Conservation (phyloP, 2,329 filamentous ascomycete species). For the Lizonia empirigonia region DNA sequence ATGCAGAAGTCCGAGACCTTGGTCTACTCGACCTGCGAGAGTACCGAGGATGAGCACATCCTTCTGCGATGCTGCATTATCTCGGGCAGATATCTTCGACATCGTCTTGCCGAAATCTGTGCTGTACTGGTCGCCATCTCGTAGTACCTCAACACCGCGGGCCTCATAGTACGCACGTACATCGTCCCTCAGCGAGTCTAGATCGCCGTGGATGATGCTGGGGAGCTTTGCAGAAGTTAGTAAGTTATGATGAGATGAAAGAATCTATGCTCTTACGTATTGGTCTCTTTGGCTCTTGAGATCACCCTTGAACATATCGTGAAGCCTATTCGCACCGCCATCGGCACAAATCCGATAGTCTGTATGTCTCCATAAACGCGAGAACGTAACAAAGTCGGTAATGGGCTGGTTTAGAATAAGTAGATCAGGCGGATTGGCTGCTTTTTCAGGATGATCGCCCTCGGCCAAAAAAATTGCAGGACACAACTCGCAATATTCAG, state of each 20-base stretch:
- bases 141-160: conserved; percentile 65
- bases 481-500: conserved; percentile 23
- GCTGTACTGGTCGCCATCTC: conserved; percentile 79
- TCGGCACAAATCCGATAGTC: conserved; percentile 79
- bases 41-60: conserved; percentile 83
- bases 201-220: conserved; percentile 80
- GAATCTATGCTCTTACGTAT: conserved; percentile 35
- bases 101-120: conserved; percentile 89
- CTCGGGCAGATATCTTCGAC: conserved; percentile 62
- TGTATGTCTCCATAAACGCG: conserved; percentile 58
- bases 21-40: conserved; percentile 88
- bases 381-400: conserved; percentile 56
- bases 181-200: conserved; percentile 76
- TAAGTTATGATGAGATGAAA: background rate
- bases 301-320: conserved; percentile 53
- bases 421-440: conserved; percentile 40
- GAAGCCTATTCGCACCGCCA: conserved; percentile 83
- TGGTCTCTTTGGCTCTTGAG: conserved; percentile 27
- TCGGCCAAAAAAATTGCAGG: conserved; percentile 39
- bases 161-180: conserved; percentile 70
- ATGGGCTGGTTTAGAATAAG: conserved; percentile 55
- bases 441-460: conserved; percentile 22
- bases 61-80: conserved; percentile 38
- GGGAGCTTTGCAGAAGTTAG: conserved; percentile 41
- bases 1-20: conserved; percentile 86